Base-by-base conservation (phyloP, 306 rosid genomes). In the Pyrus bretschneideri region DNA sequence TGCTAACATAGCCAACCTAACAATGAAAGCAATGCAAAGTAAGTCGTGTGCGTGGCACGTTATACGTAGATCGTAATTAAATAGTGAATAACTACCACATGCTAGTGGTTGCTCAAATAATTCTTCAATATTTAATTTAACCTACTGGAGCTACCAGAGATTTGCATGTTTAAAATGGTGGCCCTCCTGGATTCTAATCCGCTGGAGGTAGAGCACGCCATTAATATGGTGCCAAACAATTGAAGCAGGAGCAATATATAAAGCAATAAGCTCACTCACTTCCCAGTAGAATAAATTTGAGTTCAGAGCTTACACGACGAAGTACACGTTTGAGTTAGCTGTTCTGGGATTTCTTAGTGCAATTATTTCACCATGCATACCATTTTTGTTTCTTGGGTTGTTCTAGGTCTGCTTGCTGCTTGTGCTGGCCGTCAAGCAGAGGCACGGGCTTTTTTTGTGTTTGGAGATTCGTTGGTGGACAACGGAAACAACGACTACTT, bases 381-480 rank as follows among this genome's bases (percentile, higher is more conserved):
- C 35, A 10, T 62, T 69, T 51, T 77, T 38, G 75, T 69, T 25
- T 78, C 67, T 23, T 84, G 49, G 72, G 65, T 76, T 46, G 44
- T 74, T 19, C 9, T 87, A 18, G 85, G 76, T 3, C 17, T 79
- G 42, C 60, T 80, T 0, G 21, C 76, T 38, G 66, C 70, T 76
- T 58, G 79, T 44, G 29, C 75, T 18, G 76, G 81, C 12, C 69
- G 1, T 17, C 84, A 75, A 42, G 86, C 83, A 19, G 93, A 84
- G 61, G 97, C 85, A 4, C 85, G 96, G 23, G 90, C 97, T 3
- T 92, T 92, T 86, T 84, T 90, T 38, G 97, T 92, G 59, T 92
- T 92, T 33, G 97, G 97, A 21, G 97, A 92, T 64, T 92, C 97
- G 0, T 82, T 92, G 2, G 97, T 92, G 23, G 97, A 92, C 61